Base-by-base conservation (phyloP, 139 green algal species). In the Tetraselmis chui region DNA sequence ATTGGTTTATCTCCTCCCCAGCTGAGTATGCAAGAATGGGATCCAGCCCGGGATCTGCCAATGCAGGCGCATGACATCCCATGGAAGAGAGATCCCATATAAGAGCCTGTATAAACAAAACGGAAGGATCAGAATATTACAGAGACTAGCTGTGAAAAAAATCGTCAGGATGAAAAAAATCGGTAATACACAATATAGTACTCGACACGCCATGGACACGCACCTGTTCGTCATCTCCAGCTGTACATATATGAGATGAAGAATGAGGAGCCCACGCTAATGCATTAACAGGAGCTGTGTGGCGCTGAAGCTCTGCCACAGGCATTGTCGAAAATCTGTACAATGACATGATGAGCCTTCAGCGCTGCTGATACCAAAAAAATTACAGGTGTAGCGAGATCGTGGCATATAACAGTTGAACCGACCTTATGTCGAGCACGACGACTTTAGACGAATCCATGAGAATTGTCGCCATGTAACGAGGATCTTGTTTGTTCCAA, bases 401-500 rank as follows among this genome's bases (percentile, higher is more conserved):
- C n/a, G n/a, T n/a, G n/a, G n/a, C n/a, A n/a, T n/a, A n/a, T n/a
- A n/a, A n/a, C n/a, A n/a, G n/a, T 82, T 18, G n/a, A 82, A 2
- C 80, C 28, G 29, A 93, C 77, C 96, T 89, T 45, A 98, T 96
- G 88, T 98, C 95, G 32, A 99, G 90, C 0, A 98, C 88, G 18
- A 95, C 84, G 29, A 93, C 84, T 25, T 2, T 75, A 31, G 32
- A 82, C 23, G n/a, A 76, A 1, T 86, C 28, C 85, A 90, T 87
- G 26, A 86, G 31, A 27, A 92, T 86, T 1, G 94, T 96, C 23
- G 97, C 97, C 86, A 99, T 95, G 91, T 97, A 98, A 28, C 95
- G 89, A 5, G 95, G 95, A 89, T 99, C 96, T 87, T 97, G 93
- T 83, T 97, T 96, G 90, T 99, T 99, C 97, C 97, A 99, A 11